Base-by-base conservation (phyloP, 805 yeast species). In the Metschnikowia chrysomelidarum region DNA sequence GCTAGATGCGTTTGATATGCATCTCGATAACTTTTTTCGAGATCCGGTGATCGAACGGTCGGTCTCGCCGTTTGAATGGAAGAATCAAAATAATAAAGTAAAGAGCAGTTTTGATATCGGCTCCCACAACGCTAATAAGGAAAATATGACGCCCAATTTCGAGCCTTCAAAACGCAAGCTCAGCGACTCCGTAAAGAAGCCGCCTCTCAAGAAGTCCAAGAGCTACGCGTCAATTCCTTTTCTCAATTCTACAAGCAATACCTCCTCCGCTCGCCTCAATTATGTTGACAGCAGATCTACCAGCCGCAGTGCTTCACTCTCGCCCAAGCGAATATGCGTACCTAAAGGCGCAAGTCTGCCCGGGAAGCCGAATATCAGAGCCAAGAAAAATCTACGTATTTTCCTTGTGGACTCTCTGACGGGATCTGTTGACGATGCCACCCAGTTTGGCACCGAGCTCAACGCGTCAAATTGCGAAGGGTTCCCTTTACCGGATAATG, bases 401-500 rank as follows among this genome's bases (percentile, higher is more conserved):
- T 67, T 71, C 46, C 58, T 79, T 28, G 84, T 80, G 19, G 81
- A 79, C 44, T 70, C 84, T 5, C 73, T 78, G 50, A 76, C 80
- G 24, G 84, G 85, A 0, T 63, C 62, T 38, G 49, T 77, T 11
- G 71, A 69, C 44, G 86, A 80, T 49, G 85, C 86, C 7, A 80
- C 86, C 3, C 73, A 70, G 45, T 80, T 75, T 56, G 87, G 84
- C 2, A 80, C 87, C 1, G 85, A 80, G 52, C 64, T 80, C 38
- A 80, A 80, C 51, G 70, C 85, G 0, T 67, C 73, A 23, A 79
- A 78, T 47, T 69, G 82, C 39, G 75, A 71, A 41, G 84, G 82
- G 7, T 73, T 80, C 30, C 79, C 80, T 9, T 54, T 80, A 12
- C 87, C 86, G 0, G 78, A 72, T 38, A 70, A 67, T 36, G 61